Base-by-base conservation (phyloP, 139 green algal genomes). In the Chlamydomonas applanata region DNA sequence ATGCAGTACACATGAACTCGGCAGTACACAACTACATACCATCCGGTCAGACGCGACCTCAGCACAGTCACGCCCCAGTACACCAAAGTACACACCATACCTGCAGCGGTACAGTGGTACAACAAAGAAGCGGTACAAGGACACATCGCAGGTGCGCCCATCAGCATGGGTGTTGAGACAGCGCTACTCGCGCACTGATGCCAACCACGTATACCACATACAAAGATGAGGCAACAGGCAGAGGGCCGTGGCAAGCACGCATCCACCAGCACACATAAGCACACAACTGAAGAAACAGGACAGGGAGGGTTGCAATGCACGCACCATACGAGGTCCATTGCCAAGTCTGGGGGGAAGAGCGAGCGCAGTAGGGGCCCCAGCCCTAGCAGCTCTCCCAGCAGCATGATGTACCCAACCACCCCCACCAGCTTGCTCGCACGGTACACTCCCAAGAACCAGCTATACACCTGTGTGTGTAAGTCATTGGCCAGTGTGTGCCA, bases 81-180 rank as follows among this genome's bases (percentile, higher is more conserved):
- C 87, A 44, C 93, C 93, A 82, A 95, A 97, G 79, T 97, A 97
- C 4, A 97, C 65, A 0, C 93, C 91, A 77, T 97, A 97, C 89
- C 87, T 78, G 45, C 53, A 56, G 16, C 13, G 5, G n/a, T 67
- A 36, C 14, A 67, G 4, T 19, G 54, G 19, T 9, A 7, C 13
- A 14, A 9, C 54, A 62, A 29, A 62, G n/a, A 33, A 33, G 13
- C 22, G 7, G 54, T 17, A 62, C 4, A 62, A 27, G 19, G 4
- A 62, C 13, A 62, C 40, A 11, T 11, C 11, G 40, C 11, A 49
- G 40, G 40, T 49, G 40, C 40, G 7, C 7, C 40, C 40, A 16
- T 56, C 46, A 56, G 46, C 46, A 56, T 56, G 46, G 13, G 46
- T 13, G 14, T 24, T 56, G 46, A 56, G 46, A 16, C 46, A 56